phyloP scores from a whole-genome alignment of 805 yeast species.

The Ogataea pignaliae region DNA sequence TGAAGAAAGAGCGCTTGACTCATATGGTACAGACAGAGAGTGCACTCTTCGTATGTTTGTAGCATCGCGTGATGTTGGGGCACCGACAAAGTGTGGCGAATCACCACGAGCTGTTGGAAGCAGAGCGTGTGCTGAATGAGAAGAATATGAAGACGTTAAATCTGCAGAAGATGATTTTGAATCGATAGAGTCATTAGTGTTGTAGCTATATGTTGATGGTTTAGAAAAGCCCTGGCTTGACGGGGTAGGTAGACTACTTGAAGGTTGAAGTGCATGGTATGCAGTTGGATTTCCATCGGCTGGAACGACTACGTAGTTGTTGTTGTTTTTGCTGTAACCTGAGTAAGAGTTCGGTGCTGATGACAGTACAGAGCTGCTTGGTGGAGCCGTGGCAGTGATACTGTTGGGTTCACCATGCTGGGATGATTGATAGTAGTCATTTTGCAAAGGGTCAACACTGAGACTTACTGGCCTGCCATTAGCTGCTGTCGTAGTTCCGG shows the following conservation, averaged over 20 bases:
- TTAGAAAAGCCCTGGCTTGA: neutral
- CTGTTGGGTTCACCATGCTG: neutral
- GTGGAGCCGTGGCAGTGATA: neutral
- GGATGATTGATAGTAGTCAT: conserved; percentile 1
- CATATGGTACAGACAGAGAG: no score
- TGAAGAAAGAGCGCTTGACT: no score
- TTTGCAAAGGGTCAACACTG: conserved; percentile 4
- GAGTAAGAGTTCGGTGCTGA: neutral
- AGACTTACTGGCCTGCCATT: conserved; percentile 1
- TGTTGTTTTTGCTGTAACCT: neutral
- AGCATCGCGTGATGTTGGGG: no score
- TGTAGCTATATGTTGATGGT: neutral
- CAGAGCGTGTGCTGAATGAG: no score
- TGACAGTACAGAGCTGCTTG: neutral
- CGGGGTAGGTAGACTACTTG: neutral
- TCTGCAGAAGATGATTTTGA: no score
- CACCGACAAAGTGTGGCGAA: no score
- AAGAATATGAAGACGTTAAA: no score
- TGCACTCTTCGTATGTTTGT: no score
- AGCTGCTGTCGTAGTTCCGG: neutral
- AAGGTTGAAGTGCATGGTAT: neutral
- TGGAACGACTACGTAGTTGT: neutral
- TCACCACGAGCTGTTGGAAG: no score
- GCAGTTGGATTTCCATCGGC: neutral
- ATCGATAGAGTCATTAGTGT: neutral